Evolutionary conservation across 371 early-diverging fungal genomes (phyloP).

Genomic region (Basidiobolus meristosporus): DNA sequence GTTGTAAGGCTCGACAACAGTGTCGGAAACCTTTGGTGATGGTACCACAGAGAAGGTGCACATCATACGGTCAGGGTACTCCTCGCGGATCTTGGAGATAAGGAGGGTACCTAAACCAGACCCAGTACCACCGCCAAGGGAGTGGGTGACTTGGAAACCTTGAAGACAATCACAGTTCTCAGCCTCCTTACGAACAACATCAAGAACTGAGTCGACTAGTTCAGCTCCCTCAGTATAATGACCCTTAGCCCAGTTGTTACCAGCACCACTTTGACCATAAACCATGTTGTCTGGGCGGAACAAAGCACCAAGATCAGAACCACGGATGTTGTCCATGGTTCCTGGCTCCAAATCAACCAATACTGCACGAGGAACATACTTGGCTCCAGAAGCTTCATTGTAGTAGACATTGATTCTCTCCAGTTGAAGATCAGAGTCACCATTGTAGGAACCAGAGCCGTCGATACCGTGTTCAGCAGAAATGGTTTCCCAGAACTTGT

Average conservation of each 20-base stretch:
- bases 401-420: conserved; percentile 98
- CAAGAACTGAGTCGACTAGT: conserved; percentile 78
- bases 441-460: conserved; percentile 50
- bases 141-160: conserved; percentile 92
- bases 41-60: conserved; percentile 90
- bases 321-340: conserved; percentile 91
- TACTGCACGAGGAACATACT: conserved; percentile 92
- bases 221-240: conserved; percentile 97
- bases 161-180: conserved; percentile 84
- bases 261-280: conserved; percentile 81
- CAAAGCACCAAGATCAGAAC: conserved; percentile 35
- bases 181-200: conserved; percentile 82
- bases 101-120: conserved; percentile 86
- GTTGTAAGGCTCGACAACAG: conserved; percentile 88
- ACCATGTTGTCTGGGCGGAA: conserved; percentile 80
- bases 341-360: conserved; percentile 98
- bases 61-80: conserved; percentile 94
- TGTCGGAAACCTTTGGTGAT: conserved; percentile 45
- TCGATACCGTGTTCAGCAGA: conserved; percentile 84
- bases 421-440: conserved; percentile 77
- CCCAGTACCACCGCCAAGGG: conserved; percentile 91
- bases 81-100: conserved; percentile 85
- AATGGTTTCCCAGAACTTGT: conserved; percentile 89
- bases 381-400: conserved; percentile 73
- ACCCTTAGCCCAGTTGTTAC: conserved; percentile 97